These are phyloP conservation scores for Ogataea angusta DNA, from an alignment of 805 yeast genomes.

Conservation along the genomic window DNA sequence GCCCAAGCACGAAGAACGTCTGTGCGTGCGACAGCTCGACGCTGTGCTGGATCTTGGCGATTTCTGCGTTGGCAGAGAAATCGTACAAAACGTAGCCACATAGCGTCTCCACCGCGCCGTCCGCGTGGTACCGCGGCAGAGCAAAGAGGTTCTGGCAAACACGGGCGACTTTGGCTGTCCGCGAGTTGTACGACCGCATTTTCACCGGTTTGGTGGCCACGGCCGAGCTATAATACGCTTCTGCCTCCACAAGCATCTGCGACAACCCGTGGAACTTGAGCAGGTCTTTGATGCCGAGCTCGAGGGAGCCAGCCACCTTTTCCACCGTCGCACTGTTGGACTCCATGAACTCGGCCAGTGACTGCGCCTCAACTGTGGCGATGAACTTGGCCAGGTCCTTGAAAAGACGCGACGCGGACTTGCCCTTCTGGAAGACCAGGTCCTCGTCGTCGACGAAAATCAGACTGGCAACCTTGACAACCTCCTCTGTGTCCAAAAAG, in stretches of 20 bases:
- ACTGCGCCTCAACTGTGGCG: constrained; percentile 40
- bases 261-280: constrained; percentile 30
- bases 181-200: constrained; percentile 14
- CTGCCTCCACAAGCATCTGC: constrained; percentile 31
- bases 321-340: constrained; percentile 33
- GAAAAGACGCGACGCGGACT: constrained; percentile 28
- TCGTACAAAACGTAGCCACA: constrained; percentile 44
- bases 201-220: constrained; percentile 14
- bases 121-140: constrained; percentile 32
- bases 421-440: constrained; percentile 23
- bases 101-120: constrained; percentile 37
- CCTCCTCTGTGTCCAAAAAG: constrained; percentile 59
- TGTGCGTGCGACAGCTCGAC: constrained; percentile 24
- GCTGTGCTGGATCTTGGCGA: constrained; percentile 30
- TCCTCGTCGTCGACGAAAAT: constrained; percentile 33
- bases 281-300: constrained; percentile 29
- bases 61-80: constrained; percentile 32
- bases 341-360: constrained; percentile 37
- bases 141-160: constrained; percentile 36
- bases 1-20: constrained; percentile 36
- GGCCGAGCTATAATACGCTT: constrained; percentile 20
- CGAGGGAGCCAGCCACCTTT: constrained; percentile 16
- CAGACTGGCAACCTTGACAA: constrained; percentile 20
- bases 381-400: constrained; percentile 57
- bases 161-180: constrained; percentile 17